A percentile compares a stretch with the other conserved stretches of the same genome.
Evolutionary conservation across 208 protist genomes (phyloP).

Genomic region (Trichomonas gallinae): DNA sequence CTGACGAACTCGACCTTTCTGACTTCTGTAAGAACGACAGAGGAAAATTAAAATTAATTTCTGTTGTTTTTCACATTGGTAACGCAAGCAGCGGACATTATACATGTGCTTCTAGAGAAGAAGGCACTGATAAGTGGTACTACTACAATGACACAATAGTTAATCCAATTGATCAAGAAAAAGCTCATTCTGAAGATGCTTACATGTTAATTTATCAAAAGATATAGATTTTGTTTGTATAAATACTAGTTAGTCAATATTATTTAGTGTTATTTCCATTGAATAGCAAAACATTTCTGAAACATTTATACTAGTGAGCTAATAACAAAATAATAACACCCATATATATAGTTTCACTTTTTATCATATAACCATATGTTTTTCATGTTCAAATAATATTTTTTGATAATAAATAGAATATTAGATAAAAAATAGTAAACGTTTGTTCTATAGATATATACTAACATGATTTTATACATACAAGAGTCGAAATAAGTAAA

Average conservation of each 20-base stretch:
- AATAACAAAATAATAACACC: too few relatives aligned
- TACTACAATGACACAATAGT: background rate
- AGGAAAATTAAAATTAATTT: background rate
- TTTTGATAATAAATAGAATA: too few relatives aligned
- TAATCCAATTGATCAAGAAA: background rate
- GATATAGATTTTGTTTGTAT: background rate
- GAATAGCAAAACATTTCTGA: too few relatives aligned
- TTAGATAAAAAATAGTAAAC: too few relatives aligned
- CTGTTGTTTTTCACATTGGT: background rate
- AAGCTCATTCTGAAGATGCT: background rate
- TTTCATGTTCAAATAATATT: too few relatives aligned
- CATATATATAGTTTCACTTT: too few relatives aligned
- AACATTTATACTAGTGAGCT: too few relatives aligned
- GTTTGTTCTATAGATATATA: too few relatives aligned
- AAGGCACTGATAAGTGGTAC: background rate
- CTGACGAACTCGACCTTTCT: background rate
- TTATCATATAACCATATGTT: too few relatives aligned
- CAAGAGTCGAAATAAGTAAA: background rate
- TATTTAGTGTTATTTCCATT: too few relatives aligned
- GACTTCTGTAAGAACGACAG: background rate
- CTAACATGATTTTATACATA: background rate
- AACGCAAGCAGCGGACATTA: background rate
- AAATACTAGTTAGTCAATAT: background rate
- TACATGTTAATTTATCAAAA: conserved; percentile 19
- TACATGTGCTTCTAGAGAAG: background rate